Evolutionary conservation across 108 stramenopile genomes (phyloP).

Genomic region (Parietichytrium sp.): DNA sequence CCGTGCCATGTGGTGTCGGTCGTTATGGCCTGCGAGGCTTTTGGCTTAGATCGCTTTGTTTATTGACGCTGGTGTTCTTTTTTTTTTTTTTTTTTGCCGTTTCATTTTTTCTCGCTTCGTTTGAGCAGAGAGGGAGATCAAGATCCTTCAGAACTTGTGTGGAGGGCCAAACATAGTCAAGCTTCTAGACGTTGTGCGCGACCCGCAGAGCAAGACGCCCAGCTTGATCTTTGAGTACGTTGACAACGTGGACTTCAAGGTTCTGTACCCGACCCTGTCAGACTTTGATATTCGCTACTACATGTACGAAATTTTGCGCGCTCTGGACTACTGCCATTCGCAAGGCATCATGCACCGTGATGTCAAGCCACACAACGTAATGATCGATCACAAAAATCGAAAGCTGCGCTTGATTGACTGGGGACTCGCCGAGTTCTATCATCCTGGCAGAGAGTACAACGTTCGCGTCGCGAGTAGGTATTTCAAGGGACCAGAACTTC

Average conservation of each 20-base stretch:
- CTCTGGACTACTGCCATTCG: constrained; percentile 98
- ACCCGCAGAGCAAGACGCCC: constrained; percentile 98
- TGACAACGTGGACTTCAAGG: constrained; percentile 99
- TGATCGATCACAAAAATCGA: constrained; percentile 98
- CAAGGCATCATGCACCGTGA: constrained; percentile 99
- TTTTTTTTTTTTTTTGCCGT: too few species aligned
- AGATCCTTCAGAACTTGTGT: constrained; percentile 99
- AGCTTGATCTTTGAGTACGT: constrained; percentile 97
- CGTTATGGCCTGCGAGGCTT: too few species aligned
- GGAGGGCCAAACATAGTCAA: constrained; percentile 99
- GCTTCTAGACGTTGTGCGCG: constrained; percentile 95
- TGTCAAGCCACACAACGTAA: constrained; percentile 99
- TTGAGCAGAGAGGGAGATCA: constrained; percentile 71
- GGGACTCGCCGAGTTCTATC: constrained; percentile 99
- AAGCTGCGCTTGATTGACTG: constrained; percentile 98
- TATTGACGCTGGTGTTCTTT: too few species aligned
- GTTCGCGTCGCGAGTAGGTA: constrained; percentile 98
- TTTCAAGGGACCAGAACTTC: constrained; percentile 98
- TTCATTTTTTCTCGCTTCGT: not conserved
- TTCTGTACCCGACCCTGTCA: constrained; percentile 93
- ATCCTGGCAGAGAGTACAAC: constrained; percentile 99
- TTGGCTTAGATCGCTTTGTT: too few species aligned
- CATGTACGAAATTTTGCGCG: constrained; percentile 97
- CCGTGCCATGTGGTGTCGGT: too few species aligned
- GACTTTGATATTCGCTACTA: constrained; percentile 99